Evolutionary conservation across 805 yeast genomes (phyloP).

Genomic region (Maudiozyma bulderi): DNA sequence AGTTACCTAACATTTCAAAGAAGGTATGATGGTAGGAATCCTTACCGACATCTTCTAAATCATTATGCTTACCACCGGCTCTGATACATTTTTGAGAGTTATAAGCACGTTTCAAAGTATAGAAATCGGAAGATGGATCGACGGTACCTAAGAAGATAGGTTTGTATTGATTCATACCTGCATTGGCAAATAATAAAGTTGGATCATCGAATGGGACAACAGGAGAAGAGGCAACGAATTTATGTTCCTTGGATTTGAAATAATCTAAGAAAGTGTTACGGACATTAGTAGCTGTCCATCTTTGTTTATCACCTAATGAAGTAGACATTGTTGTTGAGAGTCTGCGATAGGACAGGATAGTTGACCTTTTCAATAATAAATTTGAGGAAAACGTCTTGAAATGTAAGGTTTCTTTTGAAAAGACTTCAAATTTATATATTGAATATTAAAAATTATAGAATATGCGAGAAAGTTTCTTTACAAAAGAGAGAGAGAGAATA

Average conservation of each 20-base stretch:
- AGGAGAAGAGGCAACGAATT: slow-evolving; percentile 83
- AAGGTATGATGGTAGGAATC: slow-evolving; percentile 98
- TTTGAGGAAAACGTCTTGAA: neutral
- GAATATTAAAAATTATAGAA: too few relatives aligned
- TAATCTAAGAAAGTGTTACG: slow-evolving; percentile 80
- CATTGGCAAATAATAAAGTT: slow-evolving; percentile 90
- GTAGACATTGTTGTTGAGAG: neutral
- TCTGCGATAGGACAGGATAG: neutral
- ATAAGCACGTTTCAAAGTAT: slow-evolving; percentile 75
- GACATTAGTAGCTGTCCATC: slow-evolving; percentile 46
- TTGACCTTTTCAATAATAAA: neutral
- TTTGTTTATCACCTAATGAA: slow-evolving; percentile 29
- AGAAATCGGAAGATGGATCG: slow-evolving; percentile 85
- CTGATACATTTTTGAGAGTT: slow-evolving; percentile 98
- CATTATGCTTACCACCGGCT: slow-evolving; percentile 99
- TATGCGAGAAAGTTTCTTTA: too few relatives aligned
- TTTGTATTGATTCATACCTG: slow-evolving; percentile 99
- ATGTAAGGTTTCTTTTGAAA: neutral
- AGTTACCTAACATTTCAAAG: slow-evolving; percentile 98
- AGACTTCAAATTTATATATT: too few relatives aligned
- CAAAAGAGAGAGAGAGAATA: too few relatives aligned
- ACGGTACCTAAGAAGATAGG: slow-evolving; percentile 96
- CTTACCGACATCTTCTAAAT: slow-evolving; percentile 95
- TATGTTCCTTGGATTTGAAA: slow-evolving; percentile 62
- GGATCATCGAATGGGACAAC: slow-evolving; percentile 98